Percentiles rank a stretch among this genome's conserved stretches.
Conservation (phyloP, 1,284 basidiomycete genomes). For the Tremellales sp. region DNA sequence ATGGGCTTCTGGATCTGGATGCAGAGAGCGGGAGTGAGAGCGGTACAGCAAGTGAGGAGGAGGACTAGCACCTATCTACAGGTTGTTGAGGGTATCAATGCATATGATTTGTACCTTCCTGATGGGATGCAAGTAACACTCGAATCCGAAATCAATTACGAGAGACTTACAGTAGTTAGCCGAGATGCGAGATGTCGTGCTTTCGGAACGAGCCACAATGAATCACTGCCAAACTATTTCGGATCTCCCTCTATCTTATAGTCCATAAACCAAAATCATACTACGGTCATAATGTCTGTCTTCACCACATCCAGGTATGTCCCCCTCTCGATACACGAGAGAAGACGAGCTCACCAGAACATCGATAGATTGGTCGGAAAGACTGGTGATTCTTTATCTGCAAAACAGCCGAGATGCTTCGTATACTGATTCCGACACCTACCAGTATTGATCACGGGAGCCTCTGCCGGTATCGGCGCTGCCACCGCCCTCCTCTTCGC, state of each 20-base stretch:
- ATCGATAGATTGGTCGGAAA: conserved; percentile 24
- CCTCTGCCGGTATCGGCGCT: conserved; percentile 44
- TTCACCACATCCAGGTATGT: conserved; percentile 27
- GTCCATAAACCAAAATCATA: conserved; percentile 9
- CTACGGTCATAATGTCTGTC: conserved; percentile 28
- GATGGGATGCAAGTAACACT: no score
- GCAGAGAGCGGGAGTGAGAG: conserved; percentile 55
- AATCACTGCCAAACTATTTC: no score
- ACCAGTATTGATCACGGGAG: conserved; percentile 43
- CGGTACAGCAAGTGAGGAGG: conserved; percentile 59
- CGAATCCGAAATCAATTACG: no score
- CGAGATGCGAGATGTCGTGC: no score
- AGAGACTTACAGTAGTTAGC: no score
- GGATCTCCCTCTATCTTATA: neutral
- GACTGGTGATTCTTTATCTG: conserved; percentile 22
- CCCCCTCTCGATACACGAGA: neutral
- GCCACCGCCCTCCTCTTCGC: conserved; percentile 42
- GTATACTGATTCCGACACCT: conserved; percentile 2
- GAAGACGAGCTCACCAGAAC: neutral
- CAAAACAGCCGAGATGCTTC: neutral
- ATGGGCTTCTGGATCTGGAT: conserved; percentile 62
- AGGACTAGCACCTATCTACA: conserved; percentile 53
- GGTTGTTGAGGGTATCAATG: no score
- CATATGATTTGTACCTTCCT: no score
- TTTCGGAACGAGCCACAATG: no score